phyloP scores from a whole-genome alignment of 208 protist genomes.

The Leishmania gerbilli region DNA sequence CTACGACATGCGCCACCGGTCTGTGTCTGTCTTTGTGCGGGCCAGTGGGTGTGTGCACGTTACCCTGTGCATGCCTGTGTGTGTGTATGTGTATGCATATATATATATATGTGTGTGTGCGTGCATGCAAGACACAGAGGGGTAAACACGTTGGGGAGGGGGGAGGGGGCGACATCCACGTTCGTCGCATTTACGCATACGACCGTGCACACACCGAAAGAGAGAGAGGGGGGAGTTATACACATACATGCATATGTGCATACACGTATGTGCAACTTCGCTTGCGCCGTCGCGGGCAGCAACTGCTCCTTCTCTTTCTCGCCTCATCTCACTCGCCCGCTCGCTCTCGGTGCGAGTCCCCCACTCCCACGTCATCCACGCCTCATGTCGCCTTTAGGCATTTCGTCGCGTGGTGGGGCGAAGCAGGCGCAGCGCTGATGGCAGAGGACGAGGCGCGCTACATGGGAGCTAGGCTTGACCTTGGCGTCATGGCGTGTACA shows the following conservation, averaged over 20 bases:
- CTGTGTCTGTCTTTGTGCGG: background rate
- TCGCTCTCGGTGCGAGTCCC: background rate
- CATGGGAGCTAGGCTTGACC: background rate
- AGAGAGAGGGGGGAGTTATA: background rate
- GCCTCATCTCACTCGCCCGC: background rate
- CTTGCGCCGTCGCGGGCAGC: background rate
- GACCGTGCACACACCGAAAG: background rate
- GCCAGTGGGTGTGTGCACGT: slow-evolving; percentile 5
- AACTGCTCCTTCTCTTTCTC: background rate
- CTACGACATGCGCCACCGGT: background rate
- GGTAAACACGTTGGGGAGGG: background rate
- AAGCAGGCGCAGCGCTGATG: background rate
- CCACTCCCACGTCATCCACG: background rate
- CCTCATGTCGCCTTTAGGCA: background rate
- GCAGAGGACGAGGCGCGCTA: background rate
- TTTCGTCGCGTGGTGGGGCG: background rate
- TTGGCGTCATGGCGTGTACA: background rate
- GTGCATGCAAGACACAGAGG: background rate
- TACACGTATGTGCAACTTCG: background rate
- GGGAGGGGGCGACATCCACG: background rate
- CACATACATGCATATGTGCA: background rate
- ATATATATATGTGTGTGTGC: background rate
- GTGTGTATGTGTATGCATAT: background rate
- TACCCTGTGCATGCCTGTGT: slow-evolving; percentile 3
- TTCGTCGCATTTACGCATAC: background rate